Conservation (phyloP, 2,329 filamentous ascomycete species). For the Diplodia seriata region DNA sequence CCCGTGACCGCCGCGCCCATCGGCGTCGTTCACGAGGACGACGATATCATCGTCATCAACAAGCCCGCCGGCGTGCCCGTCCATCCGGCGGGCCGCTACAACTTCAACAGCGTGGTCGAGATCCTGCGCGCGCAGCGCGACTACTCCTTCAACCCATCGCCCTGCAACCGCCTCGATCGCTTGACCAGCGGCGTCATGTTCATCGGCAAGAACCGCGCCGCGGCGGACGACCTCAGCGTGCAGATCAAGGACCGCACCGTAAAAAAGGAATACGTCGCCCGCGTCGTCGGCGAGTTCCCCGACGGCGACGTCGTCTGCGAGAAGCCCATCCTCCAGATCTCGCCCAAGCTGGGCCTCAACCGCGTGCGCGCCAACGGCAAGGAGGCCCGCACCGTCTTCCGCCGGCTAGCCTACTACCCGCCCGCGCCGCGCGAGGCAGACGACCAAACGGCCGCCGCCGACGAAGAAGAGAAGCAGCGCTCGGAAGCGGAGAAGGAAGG, state of each 20-base stretch:
- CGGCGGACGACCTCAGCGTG: conserved; percentile 76
- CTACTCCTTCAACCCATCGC: conserved; percentile 65
- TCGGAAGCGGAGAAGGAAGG: conserved; percentile 39
- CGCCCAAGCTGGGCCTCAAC: conserved; percentile 92
- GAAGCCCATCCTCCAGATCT: conserved; percentile 91
- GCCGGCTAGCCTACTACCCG: conserved; percentile 89
- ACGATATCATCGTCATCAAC: conserved; percentile 94
- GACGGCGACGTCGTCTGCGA: conserved; percentile 91
- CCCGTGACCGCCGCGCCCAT: conserved; percentile 84
- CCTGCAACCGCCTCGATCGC: conserved; percentile 93
- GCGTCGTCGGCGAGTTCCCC: conserved; percentile 90
- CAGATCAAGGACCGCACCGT: conserved; percentile 84
- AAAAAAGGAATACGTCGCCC: conserved; percentile 92
- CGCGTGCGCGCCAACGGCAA: conserved; percentile 94
- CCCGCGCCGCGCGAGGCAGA: conserved; percentile 45
- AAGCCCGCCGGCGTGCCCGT: conserved; percentile 96
- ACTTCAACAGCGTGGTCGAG: conserved; percentile 92
- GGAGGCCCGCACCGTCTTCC: conserved; percentile 87
- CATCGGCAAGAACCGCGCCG: conserved; percentile 82
- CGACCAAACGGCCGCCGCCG: no score
- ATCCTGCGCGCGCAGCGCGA: conserved; percentile 82
- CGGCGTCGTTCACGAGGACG: conserved; percentile 85
- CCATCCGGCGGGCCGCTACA: conserved; percentile 93
- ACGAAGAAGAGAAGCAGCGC: conserved; percentile 36
- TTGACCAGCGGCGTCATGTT: conserved; percentile 98